Base-by-base conservation (phyloP, 2,329 filamentous ascomycete species). In the Ophiosphaerella narmari region DNA sequence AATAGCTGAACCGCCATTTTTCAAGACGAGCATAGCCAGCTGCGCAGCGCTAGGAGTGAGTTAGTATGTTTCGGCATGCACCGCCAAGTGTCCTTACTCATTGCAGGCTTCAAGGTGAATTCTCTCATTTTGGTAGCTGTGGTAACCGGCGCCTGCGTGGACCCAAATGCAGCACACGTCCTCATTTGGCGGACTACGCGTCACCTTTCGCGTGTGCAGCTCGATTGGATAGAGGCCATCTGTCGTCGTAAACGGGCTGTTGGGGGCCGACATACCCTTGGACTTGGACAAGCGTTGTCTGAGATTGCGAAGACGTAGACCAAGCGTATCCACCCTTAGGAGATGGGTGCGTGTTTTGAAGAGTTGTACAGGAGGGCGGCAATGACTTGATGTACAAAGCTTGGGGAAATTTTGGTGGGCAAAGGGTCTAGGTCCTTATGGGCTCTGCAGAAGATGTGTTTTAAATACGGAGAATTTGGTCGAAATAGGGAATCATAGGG, bases 111-210 rank as follows among this genome's bases (percentile, higher is more conserved):
- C 81, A 8, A 99, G 82, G 68, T 99, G 94, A 33, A 89, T 80
- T 48, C 82, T 79, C 71, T 99, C 92, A 68, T 97, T 97, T 52
- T 89, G 84, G 21, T 84, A 79, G 68, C 91, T 97, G 72, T 99
- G 94, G 65, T 90, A 99, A 4, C 94, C 94, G 13, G 94, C 94
- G 31, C 94, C 94, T 33, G 93, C 94, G 74, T 99, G 94, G 38
- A 99, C 87, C 72, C 96, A 97, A 44, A 99, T 93, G 51, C 91
- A 91, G 49, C 85, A 85, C 8, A 85, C 75, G 57, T 82, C 77
- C 24, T 77, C 74, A 14, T 71, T 71, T 39, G 67, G 62, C 43
- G 70, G 67, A 54, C 66, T 74, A 54, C 65, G 65, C 45, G 63
- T 61, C 43, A 76, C 76, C 66, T 78, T 78, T 42, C 66, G 68